These are phyloP conservation scores for Boletus rubroflammeus DNA, from an alignment of 768 basidiomycete species.

Conservation along the genomic window DNA sequence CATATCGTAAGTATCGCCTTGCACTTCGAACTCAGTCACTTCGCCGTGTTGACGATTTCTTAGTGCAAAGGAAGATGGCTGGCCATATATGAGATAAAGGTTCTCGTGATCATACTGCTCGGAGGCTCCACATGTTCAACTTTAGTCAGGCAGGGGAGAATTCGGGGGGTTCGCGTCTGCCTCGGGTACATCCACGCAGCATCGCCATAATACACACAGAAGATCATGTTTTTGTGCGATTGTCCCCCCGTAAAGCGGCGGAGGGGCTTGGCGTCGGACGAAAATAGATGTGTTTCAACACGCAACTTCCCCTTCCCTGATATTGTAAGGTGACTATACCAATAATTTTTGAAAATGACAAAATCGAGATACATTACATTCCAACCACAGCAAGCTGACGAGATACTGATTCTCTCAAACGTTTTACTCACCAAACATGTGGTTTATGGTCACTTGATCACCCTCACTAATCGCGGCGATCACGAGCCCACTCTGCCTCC, in stretches of 20 bases:
- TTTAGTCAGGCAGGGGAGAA: background rate
- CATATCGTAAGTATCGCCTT: slow-evolving; percentile 12
- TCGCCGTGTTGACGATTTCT: background rate
- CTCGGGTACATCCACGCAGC: slow-evolving; percentile 10
- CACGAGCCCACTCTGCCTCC: too few relatives aligned
- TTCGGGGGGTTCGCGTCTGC: slow-evolving; percentile 4
- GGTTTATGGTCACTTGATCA: too few relatives aligned
- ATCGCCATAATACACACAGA: slow-evolving; percentile 16
- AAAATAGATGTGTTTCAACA: too few relatives aligned
- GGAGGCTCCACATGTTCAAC: slow-evolving; percentile 15
- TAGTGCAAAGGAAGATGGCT: slow-evolving; percentile 28
- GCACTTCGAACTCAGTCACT: background rate
- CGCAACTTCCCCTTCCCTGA: too few relatives aligned
- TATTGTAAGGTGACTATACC: too few relatives aligned
- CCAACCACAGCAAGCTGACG: too few relatives aligned
- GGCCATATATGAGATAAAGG: slow-evolving; percentile 22
- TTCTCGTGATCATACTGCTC: slow-evolving; percentile 14
- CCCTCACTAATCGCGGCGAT: too few relatives aligned
- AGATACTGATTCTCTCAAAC: too few relatives aligned
- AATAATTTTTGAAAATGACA: too few relatives aligned
- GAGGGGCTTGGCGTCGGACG: background rate
- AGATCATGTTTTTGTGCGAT: slow-evolving; percentile 12
- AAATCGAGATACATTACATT: too few relatives aligned
- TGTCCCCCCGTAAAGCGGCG: slow-evolving; percentile 4
- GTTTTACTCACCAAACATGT: too few relatives aligned